Percentiles rank a stretch among this genome's conserved stretches.
Evolutionary conservation across 495 filamentous ascomycete genomes (phyloP).

Genomic region (Zalerion maritima): DNA sequence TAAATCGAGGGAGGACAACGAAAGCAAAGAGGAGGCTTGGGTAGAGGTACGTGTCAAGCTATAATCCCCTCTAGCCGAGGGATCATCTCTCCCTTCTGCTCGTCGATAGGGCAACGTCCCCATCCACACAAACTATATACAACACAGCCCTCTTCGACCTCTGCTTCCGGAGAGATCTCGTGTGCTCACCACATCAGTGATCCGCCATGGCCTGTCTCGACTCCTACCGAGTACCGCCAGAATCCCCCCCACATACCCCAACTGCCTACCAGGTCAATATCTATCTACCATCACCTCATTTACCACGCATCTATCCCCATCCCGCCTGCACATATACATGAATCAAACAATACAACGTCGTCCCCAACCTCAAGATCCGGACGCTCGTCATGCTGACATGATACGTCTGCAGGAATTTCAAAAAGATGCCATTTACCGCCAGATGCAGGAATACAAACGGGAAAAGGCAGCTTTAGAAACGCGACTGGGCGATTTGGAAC

Average conservation of each 20-base stretch:
- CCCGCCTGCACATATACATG: constrained; percentile 13
- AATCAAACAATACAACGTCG: too few species aligned
- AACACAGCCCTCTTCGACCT: constrained; percentile 10
- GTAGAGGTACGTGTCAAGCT: constrained; percentile 60
- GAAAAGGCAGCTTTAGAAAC: constrained; percentile 66
- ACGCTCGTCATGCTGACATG: constrained; percentile 11
- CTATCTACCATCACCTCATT: constrained; percentile 12
- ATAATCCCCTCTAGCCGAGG: constrained; percentile 13
- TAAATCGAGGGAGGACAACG: constrained; percentile 60
- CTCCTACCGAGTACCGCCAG: too few species aligned
- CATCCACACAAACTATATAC: constrained; percentile 6
- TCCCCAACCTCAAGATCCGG: too few species aligned
- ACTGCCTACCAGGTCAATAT: constrained; percentile 13
- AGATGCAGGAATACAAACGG: constrained; percentile 94
- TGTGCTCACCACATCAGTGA: too few species aligned
- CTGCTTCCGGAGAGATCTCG: too few species aligned
- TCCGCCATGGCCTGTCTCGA: too few species aligned
- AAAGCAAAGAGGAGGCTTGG: constrained; percentile 64
- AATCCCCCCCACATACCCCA: too few species aligned
- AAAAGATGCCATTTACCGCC: constrained; percentile 93
- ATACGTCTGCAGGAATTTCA: constrained; percentile 57
- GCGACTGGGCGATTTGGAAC: constrained; percentile 59
- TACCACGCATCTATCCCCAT: constrained; percentile 10
- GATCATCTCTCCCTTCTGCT: constrained; percentile 6
- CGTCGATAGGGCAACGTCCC: constrained; percentile 8